These are phyloP conservation scores for Colletotrichum somersetense DNA, from an alignment of 2,329 filamentous ascomycete genomes.

Conservation along the genomic window DNA sequence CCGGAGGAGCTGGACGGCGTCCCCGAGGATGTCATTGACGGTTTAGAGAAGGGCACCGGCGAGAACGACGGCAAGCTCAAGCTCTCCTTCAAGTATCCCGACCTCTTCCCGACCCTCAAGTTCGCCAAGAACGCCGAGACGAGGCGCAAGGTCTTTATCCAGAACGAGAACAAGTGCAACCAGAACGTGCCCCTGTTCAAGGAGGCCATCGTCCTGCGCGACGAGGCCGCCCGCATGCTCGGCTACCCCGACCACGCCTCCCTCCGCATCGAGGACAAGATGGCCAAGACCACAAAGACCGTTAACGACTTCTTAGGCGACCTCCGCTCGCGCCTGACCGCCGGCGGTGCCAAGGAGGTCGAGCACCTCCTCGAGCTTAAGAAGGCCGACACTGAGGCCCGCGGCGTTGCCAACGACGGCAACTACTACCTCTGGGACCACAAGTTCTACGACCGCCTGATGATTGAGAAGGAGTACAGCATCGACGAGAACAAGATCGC, in stretches of 20 bases:
- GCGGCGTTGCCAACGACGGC: constrained; percentile 71
- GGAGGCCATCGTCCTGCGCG: constrained; percentile 66
- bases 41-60: constrained; percentile 77
- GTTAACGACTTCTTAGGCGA: constrained; percentile 73
- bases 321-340: constrained; percentile 73
- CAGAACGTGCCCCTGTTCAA: constrained; percentile 66
- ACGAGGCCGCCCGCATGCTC: constrained; percentile 67
- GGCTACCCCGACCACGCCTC: constrained; percentile 69
- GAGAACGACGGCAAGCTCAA: constrained; percentile 81
- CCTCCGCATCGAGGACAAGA: constrained; percentile 69
- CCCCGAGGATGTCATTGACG: constrained; percentile 75
- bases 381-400: constrained; percentile 73
- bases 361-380: constrained; percentile 80
- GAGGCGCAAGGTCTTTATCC: constrained; percentile 76
- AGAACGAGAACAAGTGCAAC: constrained; percentile 86
- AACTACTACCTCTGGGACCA: constrained; percentile 88
- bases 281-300: constrained; percentile 69
- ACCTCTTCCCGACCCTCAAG: constrained; percentile 82
- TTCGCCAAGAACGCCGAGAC: constrained; percentile 79
- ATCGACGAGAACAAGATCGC: constrained; percentile 85
- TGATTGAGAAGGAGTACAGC: constrained; percentile 84
- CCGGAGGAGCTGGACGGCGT: constrained; percentile 80
- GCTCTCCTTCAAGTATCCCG: constrained; percentile 86
- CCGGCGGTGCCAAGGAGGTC: constrained; percentile 79
- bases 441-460: constrained; percentile 82